phyloP scores from a whole-genome alignment of 306 rosid genomes.

The Hippophae tibetana region DNA sequence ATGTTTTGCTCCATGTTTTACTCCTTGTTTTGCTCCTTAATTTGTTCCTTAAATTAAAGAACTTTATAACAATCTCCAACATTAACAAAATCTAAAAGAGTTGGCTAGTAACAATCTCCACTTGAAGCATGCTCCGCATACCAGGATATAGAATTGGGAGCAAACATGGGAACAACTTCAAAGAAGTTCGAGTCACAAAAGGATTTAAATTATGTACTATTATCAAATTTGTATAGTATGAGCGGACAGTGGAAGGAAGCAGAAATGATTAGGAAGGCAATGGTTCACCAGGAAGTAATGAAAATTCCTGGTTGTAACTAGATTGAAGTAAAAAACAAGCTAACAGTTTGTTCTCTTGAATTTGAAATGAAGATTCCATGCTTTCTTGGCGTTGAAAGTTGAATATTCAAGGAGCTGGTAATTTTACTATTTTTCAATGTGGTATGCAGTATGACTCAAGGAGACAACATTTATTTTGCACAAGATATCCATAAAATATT shows the following conservation, averaged over 20 bases:
- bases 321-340: conserved; percentile 59
- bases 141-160: conserved; percentile 38
- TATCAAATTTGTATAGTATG: conserved; percentile 63
- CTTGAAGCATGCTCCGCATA: conserved; percentile 56
- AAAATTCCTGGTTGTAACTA: conserved; percentile 82
- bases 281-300: conserved; percentile 62
- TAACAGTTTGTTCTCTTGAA: conserved; percentile 44
- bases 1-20: no score
- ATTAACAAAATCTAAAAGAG: conserved; percentile 46
- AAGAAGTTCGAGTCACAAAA: conserved; percentile 42
- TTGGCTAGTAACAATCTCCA: conserved; percentile 38
- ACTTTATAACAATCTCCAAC: no score
- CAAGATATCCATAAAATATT: no score
- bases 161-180: conserved; percentile 36
- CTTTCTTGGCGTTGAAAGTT: conserved; percentile 21
- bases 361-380: conserved; percentile 52
- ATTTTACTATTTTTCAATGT: no score
- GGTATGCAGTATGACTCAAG: no score
- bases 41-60: no score
- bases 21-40: no score
- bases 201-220: conserved; percentile 50
- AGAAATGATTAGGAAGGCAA: conserved; percentile 54
- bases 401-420: not conserved
- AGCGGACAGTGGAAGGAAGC: conserved; percentile 75
- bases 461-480: no score